Percentiles rank a stretch among this genome's conserved stretches.
Evolutionary conservation across 2,329 filamentous ascomycete species (phyloP).

Genomic region (Nannizziopsis barbatae): DNA sequence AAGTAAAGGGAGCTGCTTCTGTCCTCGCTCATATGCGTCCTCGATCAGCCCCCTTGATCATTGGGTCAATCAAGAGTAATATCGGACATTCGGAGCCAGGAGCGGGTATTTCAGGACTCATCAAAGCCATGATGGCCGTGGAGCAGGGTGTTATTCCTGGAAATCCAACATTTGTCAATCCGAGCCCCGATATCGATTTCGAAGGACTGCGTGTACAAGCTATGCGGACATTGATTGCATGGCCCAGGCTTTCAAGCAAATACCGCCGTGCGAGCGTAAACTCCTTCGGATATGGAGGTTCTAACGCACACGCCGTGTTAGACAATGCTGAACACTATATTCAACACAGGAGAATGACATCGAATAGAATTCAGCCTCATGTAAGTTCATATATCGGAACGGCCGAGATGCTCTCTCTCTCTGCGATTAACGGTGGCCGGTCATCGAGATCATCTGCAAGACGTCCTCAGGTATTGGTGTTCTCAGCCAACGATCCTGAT

Average conservation of each 20-base stretch:
- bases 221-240: conserved; percentile 14
- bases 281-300: conserved; percentile 17
- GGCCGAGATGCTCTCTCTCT: too few species aligned
- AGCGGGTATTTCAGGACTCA: conserved; percentile 21
- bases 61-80: conserved; percentile 24
- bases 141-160: conserved; percentile 23
- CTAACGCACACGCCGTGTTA: conserved; percentile 13
- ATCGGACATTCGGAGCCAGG: conserved; percentile 24
- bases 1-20: background rate
- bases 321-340: background rate
- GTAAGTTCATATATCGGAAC: too few species aligned
- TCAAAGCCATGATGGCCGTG: conserved; percentile 21
- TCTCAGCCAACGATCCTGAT: conserved; percentile 18
- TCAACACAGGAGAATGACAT: too few species aligned
- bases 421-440: background rate
- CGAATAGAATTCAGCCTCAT: too few species aligned
- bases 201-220: conserved; percentile 12
- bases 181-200: conserved; percentile 5
- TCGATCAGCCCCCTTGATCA: conserved; percentile 10
- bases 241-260: conserved; percentile 16
- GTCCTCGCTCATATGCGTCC: background rate
- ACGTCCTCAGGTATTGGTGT: conserved; percentile 14
- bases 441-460: background rate
- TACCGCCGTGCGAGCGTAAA: conserved; percentile 16
- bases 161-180: conserved; percentile 14